Percentiles rank a stretch among this genome's conserved stretches.
These are phyloP conservation scores for Phytophthora pini DNA, from an alignment of 352 stramenopile species.

Conservation along the genomic window DNA sequence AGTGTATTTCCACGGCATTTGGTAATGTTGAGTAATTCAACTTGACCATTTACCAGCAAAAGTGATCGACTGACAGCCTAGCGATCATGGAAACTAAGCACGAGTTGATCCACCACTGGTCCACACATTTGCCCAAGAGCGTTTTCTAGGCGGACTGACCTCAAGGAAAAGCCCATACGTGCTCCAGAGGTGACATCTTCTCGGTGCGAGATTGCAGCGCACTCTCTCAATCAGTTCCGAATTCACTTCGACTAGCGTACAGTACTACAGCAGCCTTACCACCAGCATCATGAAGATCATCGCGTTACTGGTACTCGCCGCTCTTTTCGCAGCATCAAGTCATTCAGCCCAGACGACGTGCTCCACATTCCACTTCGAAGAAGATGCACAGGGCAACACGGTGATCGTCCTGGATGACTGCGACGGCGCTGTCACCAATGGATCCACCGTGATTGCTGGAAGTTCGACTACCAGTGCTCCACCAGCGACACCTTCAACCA, in stretches of 20 bases:
- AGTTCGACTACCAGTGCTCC: background rate
- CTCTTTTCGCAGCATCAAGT: slow-evolving; percentile 15
- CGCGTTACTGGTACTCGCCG: slow-evolving; percentile 8
- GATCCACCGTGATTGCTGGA: slow-evolving; percentile 17
- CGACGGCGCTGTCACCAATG: slow-evolving; percentile 14
- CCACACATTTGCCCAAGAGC: slow-evolving; percentile 17
- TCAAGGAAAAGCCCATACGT: no score
- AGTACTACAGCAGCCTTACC: background rate
- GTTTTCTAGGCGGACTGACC: slow-evolving; percentile 1
- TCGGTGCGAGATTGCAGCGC: slow-evolving; percentile 2
- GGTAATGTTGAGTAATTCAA: background rate
- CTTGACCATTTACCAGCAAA: background rate
- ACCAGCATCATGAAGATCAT: slow-evolving; percentile 21
- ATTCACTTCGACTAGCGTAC: slow-evolving; percentile 20
- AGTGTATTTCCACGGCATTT: background rate
- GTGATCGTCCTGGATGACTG: slow-evolving; percentile 32
- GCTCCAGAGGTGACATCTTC: background rate
- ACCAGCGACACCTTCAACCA: background rate
- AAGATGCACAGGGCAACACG: slow-evolving; percentile 16
- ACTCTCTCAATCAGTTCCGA: slow-evolving; percentile 12
- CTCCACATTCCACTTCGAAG: slow-evolving; percentile 25
- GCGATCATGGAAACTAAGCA: slow-evolving; percentile 15
- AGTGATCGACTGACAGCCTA: slow-evolving; percentile 10
- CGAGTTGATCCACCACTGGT: slow-evolving; percentile 8
- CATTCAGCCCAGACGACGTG: slow-evolving; percentile 18